Evolutionary conservation across 2,329 filamentous ascomycete genomes (phyloP).

Genomic region (Clonostachys byssicola): DNA sequence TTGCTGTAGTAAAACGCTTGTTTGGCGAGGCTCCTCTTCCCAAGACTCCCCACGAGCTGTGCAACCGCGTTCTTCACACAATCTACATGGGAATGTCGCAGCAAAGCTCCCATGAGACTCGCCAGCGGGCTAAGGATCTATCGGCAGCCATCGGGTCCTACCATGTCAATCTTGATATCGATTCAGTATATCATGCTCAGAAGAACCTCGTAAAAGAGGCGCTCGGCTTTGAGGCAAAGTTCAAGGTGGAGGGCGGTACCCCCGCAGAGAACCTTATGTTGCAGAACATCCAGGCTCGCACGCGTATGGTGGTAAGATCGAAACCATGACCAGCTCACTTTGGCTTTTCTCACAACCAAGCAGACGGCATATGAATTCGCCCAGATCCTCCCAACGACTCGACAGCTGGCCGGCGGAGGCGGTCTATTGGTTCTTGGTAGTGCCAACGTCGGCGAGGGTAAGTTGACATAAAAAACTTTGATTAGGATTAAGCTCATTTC

Average conservation of each 20-base stretch:
- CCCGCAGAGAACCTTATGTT: conserved; percentile 55
- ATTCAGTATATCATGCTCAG: conserved; percentile 47
- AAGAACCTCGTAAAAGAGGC: conserved; percentile 17
- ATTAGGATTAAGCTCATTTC: neutral
- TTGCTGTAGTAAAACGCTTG: conserved; percentile 29
- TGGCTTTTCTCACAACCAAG: neutral
- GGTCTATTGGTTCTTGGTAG: conserved; percentile 56
- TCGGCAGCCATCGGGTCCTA: conserved; percentile 5
- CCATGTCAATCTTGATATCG: conserved; percentile 6
- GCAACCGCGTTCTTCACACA: conserved; percentile 26
- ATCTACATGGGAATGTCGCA: conserved; percentile 48
- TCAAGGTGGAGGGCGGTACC: conserved; percentile 52
- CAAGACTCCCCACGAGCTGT: conserved; percentile 51
- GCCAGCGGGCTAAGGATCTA: conserved; percentile 20
- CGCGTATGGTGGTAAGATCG: conserved; percentile 52
- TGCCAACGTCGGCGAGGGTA: conserved; percentile 9
- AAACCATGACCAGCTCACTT: neutral
- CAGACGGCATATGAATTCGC: conserved; percentile 57
- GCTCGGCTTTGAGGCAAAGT: conserved; percentile 18
- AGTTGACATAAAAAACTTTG: neutral
- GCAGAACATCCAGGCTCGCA: conserved; percentile 66
- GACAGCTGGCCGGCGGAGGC: conserved; percentile 42
- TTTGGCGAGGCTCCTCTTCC: conserved; percentile 30
- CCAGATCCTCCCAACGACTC: conserved; percentile 54
- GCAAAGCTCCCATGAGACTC: conserved; percentile 38